Evolutionary conservation across 306 rosid genomes (phyloP), one percentile per base, ranked within the genome.

Genomic region (Datisca glomerata): DNA sequence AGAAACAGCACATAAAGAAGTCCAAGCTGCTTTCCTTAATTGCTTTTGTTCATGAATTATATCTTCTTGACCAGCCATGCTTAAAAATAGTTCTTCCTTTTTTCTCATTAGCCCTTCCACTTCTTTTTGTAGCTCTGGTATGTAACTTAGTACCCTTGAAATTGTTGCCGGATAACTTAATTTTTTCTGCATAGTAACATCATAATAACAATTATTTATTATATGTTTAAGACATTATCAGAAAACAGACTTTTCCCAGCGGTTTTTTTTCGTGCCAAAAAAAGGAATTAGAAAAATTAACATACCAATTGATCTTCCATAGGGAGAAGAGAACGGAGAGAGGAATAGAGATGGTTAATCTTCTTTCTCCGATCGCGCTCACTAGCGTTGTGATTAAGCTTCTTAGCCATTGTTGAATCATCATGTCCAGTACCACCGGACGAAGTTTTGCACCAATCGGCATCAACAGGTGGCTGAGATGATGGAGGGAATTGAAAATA

Each of bases 291-390:
- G 5, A 5, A 4, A 5, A 1, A 2, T 8, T 7, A 0, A 12
- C 1, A 21, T 76, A 80, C 93, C 73, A 18, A 49, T 45, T 69
- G 75, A 31, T 80, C 64, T 0, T 70, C 2, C 8, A 19, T 8
- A 0, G 93, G 93, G 51, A 85, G 77, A 29, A 85, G 64, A 0
- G 77, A 65, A 14, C 85, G 85, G 22, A 85, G 72, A 8, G 93
- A 77, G 2, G 80, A 69, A 43, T 69, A 75, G 57, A 80, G 38
- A 45, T n/a, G 4, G 44, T 75, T 85, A 56, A 85, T 65, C 67
- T 74, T 85, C 74, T 74, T 77, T 53, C 93, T 79, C 13, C 89
- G 96, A 61, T 74, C 72, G 1, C 82, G 93, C 60, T 85, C 96
- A 21, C 72, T 72, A n/a, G 85, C 96, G 45, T 80, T 85, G 53